These are phyloP conservation scores for Sedum album DNA, from an alignment of 164 flowering plant species.

Conservation along the genomic window DNA sequence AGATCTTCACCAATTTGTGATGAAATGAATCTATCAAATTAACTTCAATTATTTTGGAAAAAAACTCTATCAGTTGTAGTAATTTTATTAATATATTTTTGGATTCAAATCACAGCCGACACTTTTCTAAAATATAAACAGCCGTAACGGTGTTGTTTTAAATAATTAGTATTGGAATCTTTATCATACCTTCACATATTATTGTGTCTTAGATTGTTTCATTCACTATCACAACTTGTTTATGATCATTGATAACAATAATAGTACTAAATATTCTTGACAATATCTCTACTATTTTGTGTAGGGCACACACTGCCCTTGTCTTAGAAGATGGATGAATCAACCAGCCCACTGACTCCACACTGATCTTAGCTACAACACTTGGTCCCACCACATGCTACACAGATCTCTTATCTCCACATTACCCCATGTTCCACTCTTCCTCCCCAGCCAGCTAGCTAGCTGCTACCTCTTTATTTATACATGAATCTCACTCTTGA, in stretches of 20 bases:
- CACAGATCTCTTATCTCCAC: background rate
- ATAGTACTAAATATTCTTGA: too few relatives aligned
- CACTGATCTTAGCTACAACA: background rate
- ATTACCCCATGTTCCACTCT: background rate
- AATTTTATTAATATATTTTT: too few relatives aligned
- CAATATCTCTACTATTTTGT: background rate
- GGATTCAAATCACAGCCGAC: too few relatives aligned
- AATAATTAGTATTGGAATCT: too few relatives aligned
- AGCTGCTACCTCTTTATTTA: background rate
- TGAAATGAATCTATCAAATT: background rate
- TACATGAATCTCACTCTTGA: background rate
- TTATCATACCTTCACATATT: too few relatives aligned
- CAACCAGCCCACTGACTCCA: background rate
- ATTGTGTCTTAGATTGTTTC: too few relatives aligned
- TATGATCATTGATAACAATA: too few relatives aligned
- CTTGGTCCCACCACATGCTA: conserved; percentile 1
- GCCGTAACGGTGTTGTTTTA: too few relatives aligned
- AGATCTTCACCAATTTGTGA: too few relatives aligned
- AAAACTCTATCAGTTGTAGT: too few relatives aligned
- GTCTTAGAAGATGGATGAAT: background rate
- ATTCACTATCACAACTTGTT: background rate
- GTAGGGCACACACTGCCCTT: background rate
- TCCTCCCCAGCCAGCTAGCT: background rate
- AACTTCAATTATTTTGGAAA: too few relatives aligned
- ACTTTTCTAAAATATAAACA: too few relatives aligned